phyloP scores from a whole-genome alignment of 768 basidiomycete species.

The Ramaria rubella region DNA sequence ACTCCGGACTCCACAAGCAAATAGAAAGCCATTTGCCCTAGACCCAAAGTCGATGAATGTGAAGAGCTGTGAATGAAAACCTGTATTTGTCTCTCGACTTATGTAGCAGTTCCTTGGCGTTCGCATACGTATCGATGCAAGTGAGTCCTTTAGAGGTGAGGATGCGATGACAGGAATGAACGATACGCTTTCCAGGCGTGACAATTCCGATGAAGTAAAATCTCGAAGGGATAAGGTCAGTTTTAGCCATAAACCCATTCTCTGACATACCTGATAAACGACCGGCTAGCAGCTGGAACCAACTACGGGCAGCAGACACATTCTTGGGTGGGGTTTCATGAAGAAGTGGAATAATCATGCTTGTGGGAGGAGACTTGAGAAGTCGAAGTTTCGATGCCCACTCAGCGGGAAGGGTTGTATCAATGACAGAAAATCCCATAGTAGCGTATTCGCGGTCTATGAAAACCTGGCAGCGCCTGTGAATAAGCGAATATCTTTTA shows the following conservation, averaged over 20 bases:
- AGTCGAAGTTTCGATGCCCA: slow-evolving; percentile 61
- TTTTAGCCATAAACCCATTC: slow-evolving; percentile 2
- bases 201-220: slow-evolving; percentile 51
- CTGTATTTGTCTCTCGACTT: slow-evolving; percentile 41
- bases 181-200: slow-evolving; percentile 44
- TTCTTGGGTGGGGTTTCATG: slow-evolving; percentile 52
- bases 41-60: slow-evolving; percentile 84
- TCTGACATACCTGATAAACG: slow-evolving; percentile 48
- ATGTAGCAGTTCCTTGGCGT: slow-evolving; percentile 68
- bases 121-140: slow-evolving; percentile 36
- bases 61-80: slow-evolving; percentile 76
- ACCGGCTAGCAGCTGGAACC: slow-evolving; percentile 64
- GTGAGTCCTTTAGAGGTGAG: background rate
- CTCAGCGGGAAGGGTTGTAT: slow-evolving; percentile 45
- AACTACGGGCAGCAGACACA: slow-evolving; percentile 46
- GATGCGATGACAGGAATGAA: slow-evolving; percentile 56
- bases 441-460: slow-evolving; percentile 56
- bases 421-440: slow-evolving; percentile 71
- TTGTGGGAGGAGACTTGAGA: slow-evolving; percentile 58
- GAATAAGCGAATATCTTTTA: background rate
- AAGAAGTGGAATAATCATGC: slow-evolving; percentile 52
- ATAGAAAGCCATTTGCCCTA: slow-evolving; percentile 76
- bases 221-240: slow-evolving; percentile 31
- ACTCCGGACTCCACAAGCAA: slow-evolving; percentile 78
- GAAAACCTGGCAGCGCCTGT: slow-evolving; percentile 52